phyloP scores from a whole-genome alignment of 441 rosid genomes.

The Adansonia gregorii region DNA sequence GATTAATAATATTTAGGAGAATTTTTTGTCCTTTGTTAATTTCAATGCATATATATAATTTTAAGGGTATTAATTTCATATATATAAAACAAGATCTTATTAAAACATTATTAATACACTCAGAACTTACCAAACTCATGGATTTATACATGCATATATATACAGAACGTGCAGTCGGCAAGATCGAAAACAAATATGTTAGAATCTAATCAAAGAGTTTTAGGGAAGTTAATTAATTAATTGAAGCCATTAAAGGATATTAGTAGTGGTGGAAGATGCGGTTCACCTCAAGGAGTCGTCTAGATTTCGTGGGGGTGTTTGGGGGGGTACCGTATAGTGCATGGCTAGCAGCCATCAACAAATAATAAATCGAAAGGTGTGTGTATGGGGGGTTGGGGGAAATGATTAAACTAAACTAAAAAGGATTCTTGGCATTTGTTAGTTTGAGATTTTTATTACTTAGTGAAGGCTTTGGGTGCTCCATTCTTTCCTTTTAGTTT shows the following conservation, averaged over 20 bases:
- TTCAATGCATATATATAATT: too few species aligned
- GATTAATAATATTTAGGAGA: constrained; percentile 31
- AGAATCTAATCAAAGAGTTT: constrained; percentile 14
- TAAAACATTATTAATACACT: background rate
- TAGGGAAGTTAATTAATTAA: background rate
- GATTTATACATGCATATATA: background rate
- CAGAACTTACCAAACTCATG: background rate
- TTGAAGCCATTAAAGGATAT: background rate
- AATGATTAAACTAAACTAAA: background rate
- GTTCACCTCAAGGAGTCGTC: constrained; percentile 2
- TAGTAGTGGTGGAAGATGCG: background rate
- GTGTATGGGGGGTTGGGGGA: background rate
- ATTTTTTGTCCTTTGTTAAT: too few species aligned
- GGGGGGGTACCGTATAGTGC: background rate
- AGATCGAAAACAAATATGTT: background rate
- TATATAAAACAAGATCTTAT: background rate
- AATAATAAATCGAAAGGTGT: background rate
- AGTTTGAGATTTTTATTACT: background rate
- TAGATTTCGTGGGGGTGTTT: background rate
- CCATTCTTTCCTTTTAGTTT: constrained; percentile 19
- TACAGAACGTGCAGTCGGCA: constrained; percentile 24
- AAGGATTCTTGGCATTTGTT: constrained; percentile 1
- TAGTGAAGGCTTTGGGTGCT: constrained; percentile 28
- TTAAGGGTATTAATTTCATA: background rate
- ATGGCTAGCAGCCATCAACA: background rate